Percentiles rank a stretch among this genome's conserved stretches.
Conservation (phyloP, 2,329 filamentous ascomycete species). For the Sphaerostilbella broomeana region DNA sequence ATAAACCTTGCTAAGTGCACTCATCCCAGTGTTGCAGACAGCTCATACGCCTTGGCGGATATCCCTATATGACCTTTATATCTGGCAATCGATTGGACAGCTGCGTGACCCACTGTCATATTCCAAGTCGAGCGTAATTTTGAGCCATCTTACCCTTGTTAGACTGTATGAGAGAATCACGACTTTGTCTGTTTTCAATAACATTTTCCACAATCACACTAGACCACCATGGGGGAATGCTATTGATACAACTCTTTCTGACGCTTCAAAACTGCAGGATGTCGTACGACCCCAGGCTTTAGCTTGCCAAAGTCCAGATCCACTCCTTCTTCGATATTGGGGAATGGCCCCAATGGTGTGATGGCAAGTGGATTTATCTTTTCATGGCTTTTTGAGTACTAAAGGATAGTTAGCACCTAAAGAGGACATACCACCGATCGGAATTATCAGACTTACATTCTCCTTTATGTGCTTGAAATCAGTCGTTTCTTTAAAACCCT, state of each 20-base stretch:
- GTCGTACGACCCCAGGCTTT: slow-evolving; percentile 17
- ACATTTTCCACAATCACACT: too few relatives aligned
- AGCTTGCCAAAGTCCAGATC: slow-evolving; percentile 18
- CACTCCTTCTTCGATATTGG: slow-evolving; percentile 19
- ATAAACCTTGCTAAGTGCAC: too few relatives aligned
- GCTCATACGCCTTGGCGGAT: too few relatives aligned
- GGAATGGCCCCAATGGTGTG: slow-evolving; percentile 22
- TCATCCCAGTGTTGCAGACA: too few relatives aligned
- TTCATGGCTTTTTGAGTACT: slow-evolving; percentile 24
- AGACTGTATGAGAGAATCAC: too few relatives aligned
- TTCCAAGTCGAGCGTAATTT: too few relatives aligned
- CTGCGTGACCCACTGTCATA: too few relatives aligned
- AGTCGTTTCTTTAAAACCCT: slow-evolving; percentile 47
- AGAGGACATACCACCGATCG: neutral
- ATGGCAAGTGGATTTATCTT: slow-evolving; percentile 23
- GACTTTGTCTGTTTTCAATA: too few relatives aligned
- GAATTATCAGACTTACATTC: slow-evolving; percentile 25
- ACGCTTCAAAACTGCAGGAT: slow-evolving; percentile 20
- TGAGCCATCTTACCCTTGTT: too few relatives aligned
- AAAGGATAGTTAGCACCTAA: neutral
- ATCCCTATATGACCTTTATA: too few relatives aligned
- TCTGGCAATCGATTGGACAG: too few relatives aligned
- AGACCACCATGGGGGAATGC: too few relatives aligned
- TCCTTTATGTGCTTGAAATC: slow-evolving; percentile 64
- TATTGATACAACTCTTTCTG: slow-evolving; percentile 19